Evolutionary conservation across 352 stramenopile genomes (phyloP).

Genomic region (Phytophthora tentaculata): DNA sequence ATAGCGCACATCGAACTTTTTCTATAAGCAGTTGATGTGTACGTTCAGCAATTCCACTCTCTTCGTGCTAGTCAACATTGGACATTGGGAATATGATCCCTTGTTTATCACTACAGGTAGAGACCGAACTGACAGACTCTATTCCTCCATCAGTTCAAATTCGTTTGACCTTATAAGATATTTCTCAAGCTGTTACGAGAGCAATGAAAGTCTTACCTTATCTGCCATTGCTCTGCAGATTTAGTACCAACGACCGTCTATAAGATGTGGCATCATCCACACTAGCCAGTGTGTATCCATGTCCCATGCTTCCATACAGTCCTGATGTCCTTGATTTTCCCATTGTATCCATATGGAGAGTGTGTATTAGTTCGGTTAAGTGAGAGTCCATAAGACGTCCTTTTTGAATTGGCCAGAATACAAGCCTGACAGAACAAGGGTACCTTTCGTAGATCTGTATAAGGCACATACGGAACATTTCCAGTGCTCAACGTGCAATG

Average conservation of each 20-base stretch:
- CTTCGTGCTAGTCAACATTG: not conserved
- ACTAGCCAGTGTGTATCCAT: slow-evolving; percentile 1
- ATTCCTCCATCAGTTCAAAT: no score
- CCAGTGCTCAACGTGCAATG: not conserved
- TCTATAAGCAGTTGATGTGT: no score
- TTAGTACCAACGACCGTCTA: slow-evolving; percentile 7
- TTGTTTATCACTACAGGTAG: no score
- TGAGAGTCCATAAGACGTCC: slow-evolving; percentile 14
- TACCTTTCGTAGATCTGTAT: slow-evolving; percentile 4
- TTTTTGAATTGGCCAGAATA: not conserved
- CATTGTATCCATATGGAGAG: slow-evolving; percentile 16
- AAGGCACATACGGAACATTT: not conserved
- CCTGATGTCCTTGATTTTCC: slow-evolving; percentile 1
- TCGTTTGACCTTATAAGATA: no score
- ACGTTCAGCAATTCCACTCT: not conserved
- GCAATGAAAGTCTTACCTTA: not conserved
- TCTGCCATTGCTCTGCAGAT: not conserved
- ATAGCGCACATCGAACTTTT: no score
- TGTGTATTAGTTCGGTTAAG: slow-evolving; percentile 8
- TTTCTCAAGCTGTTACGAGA: not conserved
- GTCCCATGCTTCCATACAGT: slow-evolving; percentile 7
- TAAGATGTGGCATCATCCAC: slow-evolving; percentile 16
- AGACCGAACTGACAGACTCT: no score
- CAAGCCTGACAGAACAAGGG: slow-evolving; percentile 13
- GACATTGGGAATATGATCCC: not conserved